A percentile compares a stretch with the other conserved stretches of the same genome.
Evolutionary conservation across 768 basidiomycete species (phyloP).

Genomic region (Gloeopeniophorella convolvens): DNA sequence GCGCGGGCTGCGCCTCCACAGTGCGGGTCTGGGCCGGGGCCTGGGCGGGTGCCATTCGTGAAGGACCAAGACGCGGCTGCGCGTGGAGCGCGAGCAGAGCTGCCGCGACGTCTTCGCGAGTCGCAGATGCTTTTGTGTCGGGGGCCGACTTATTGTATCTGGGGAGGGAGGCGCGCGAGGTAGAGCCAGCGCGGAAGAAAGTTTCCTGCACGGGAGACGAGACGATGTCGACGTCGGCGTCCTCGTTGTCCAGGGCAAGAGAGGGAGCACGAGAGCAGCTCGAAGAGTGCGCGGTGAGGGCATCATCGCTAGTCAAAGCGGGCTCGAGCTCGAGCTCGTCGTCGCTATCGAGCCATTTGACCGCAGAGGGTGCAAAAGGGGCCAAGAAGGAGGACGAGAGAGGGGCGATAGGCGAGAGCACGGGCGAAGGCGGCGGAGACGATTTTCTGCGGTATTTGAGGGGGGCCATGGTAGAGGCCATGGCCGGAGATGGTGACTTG

Average conservation of each 20-base stretch:
- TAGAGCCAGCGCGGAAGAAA: constrained; percentile 4
- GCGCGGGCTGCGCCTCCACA: not conserved
- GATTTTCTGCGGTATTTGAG: constrained; percentile 16
- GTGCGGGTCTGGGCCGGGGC: not conserved
- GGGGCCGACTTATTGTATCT: not conserved
- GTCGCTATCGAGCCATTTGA: constrained; percentile 16
- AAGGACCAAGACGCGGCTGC: constrained; percentile 13
- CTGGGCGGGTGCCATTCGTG: not conserved
- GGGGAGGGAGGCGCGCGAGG: constrained; percentile 4
- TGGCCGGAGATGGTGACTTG: not conserved
- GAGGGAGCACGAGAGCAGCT: constrained; percentile 16
- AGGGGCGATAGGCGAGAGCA: constrained; percentile 6
- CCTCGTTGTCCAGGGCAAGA: constrained; percentile 13
- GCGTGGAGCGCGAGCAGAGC: constrained; percentile 17
- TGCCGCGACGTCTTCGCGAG: constrained; percentile 18
- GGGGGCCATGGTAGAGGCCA: constrained; percentile 1
- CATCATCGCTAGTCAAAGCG: constrained; percentile 19
- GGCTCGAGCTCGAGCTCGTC: constrained; percentile 19
- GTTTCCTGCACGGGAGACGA: constrained; percentile 15
- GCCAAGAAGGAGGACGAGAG: not conserved
- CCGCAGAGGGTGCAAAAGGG: not conserved
- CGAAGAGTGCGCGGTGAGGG: constrained; percentile 12
- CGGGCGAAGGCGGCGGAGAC: constrained; percentile 5
- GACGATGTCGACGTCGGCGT: constrained; percentile 17
- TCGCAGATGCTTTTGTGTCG: not conserved